Percentiles rank a stretch among this genome's conserved stretches.
These are phyloP conservation scores for Pseudofabraea citricarpa DNA, from an alignment of 2,329 filamentous ascomycete genomes.

Conservation along the genomic window DNA sequence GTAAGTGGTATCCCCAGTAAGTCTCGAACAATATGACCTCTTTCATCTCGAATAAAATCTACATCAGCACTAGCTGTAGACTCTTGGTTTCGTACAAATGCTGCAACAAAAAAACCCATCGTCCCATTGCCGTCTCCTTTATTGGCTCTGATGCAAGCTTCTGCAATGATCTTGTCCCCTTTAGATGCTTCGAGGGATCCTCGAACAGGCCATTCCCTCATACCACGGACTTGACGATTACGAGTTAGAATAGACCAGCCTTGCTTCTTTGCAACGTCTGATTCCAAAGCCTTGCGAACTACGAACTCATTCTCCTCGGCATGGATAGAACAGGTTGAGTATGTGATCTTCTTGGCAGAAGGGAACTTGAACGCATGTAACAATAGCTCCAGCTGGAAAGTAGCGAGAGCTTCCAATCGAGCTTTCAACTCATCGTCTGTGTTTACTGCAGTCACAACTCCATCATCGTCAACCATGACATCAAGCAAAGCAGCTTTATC, in stretches of 20 bases:
- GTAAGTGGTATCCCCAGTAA: conserved; percentile 32
- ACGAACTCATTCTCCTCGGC: conserved; percentile 85
- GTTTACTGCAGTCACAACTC: conserved; percentile 44
- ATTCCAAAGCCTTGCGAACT: conserved; percentile 66
- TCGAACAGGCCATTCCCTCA: conserved; percentile 70
- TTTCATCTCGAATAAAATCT: conserved; percentile 40
- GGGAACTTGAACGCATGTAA: conserved; percentile 83
- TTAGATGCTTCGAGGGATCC: conserved; percentile 43
- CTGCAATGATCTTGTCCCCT: conserved; percentile 51
- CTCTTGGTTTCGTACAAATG: conserved; percentile 55
- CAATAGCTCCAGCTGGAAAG: conserved; percentile 78
- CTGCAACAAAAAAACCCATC: conserved; percentile 96
- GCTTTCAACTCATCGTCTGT: conserved; percentile 53
- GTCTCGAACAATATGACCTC: conserved; percentile 45
- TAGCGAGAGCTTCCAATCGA: conserved; percentile 68
- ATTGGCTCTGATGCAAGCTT: conserved; percentile 77
- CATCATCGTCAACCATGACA: conserved; percentile 49
- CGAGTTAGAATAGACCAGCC: conserved; percentile 77
- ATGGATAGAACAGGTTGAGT: conserved; percentile 91
- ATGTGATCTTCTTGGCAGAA: conserved; percentile 70
- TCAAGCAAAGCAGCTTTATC: conserved; percentile 19
- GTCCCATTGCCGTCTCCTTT: conserved; percentile 77
- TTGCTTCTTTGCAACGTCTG: conserved; percentile 55
- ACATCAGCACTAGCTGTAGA: conserved; percentile 6
- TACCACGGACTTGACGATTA: conserved; percentile 68